Conservation (phyloP, 2,329 filamentous ascomycete species). For the Penicillium olsonii region DNA sequence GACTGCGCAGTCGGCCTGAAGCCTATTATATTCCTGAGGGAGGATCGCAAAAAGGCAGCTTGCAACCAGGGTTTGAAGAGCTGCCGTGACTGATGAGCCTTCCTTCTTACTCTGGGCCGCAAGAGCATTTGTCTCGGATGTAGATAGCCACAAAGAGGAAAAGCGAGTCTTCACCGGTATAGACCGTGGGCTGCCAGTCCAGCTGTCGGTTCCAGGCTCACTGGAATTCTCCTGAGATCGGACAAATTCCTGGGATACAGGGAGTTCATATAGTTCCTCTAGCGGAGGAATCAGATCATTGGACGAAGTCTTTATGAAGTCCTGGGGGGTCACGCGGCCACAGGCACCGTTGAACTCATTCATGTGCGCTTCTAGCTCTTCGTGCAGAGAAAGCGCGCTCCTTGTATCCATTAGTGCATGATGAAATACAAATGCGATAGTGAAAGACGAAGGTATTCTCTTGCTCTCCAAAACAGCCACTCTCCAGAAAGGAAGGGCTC, state of each 20-base stretch:
- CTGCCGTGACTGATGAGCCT: neutral
- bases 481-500: slow-evolving; percentile 1
- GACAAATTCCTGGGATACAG: neutral
- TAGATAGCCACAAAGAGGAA: neutral
- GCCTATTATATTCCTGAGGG: neutral
- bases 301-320: neutral
- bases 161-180: neutral
- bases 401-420: slow-evolving; percentile 8
- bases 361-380: neutral
- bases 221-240: neutral
- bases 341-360: neutral
- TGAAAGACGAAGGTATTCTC: neutral
- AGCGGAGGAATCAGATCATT: neutral
- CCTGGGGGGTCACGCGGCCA: neutral
- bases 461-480: slow-evolving; percentile 3
- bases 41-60: neutral
- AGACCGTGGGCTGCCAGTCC: neutral
- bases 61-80: neutral
- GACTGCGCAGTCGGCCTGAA: neutral
- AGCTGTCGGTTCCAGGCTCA: neutral
- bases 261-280: neutral
- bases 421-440: slow-evolving; percentile 3
- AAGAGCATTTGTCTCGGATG: neutral
- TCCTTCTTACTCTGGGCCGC: neutral
- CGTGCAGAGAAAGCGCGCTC: slow-evolving; percentile 2